Evolutionary conservation across 2,329 filamentous ascomycete genomes (phyloP), one percentile per base, ranked within the genome.

Genomic region (Penicillium sp.): DNA sequence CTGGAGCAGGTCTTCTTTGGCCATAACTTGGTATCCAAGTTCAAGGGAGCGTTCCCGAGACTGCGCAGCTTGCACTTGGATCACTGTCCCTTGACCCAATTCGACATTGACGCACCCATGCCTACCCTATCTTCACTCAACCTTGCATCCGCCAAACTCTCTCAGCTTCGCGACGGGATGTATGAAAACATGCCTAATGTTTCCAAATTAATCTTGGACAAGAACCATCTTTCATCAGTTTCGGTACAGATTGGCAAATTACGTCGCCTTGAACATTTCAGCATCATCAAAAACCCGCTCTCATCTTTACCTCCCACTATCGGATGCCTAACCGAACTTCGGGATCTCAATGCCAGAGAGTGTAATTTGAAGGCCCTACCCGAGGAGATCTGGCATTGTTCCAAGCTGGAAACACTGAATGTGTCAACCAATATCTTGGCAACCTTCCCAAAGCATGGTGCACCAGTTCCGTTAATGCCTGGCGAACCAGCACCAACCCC

Each of bases 341-440:
- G 87, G 52, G 89, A 92, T 60, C 81, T 99, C 41, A 93, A 99
- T 70, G 84, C 98, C 19, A 86, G 93, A 61, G 91, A 95, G 70
- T 99, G 98, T 78, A 99, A 98, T 69, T 84, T 99, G 56, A 89
- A 88, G 63, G 89, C 89, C 68, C 80, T 99, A 31, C 95, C 95
- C 2, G 86, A 90, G 70, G 95, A 99, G 70, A 83, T 99, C n/a
- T 99, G 95, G 95, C 93, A 91, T 81, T 93, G 93, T 51, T 88
- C 89, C 66, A 92, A 89, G 70, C 77, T 99, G 53, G 93, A 98
- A 74, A 93, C 89, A 0, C 83, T 99, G 57, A 99, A 99, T 67
- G 88, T 96, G 13, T 98, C 93, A 0, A 97, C 95, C 11, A 99
- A 99, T 66, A 88, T 98, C 7, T 81, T 99, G 21, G 89, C 93